A percentile compares a stretch with the other conserved stretches of the same genome.
phyloP scores from a whole-genome alignment of 768 basidiomycete genomes.

The Boletales sp. region DNA sequence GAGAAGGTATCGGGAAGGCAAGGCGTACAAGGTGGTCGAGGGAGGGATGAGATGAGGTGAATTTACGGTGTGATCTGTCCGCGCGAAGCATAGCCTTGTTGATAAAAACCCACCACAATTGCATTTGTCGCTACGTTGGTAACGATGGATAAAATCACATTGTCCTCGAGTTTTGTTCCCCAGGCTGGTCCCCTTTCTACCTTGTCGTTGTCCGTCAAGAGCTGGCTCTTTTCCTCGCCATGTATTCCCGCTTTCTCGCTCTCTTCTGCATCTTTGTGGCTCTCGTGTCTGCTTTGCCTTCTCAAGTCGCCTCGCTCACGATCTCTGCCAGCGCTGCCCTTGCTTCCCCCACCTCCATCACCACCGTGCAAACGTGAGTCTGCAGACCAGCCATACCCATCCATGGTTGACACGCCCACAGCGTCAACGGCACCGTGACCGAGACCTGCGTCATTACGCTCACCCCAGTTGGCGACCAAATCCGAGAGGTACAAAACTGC shows the following conservation, averaged over 20 bases:
- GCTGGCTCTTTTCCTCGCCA: conserved; percentile 35
- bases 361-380: conserved; percentile 42
- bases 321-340: conserved; percentile 18
- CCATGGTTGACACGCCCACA: conserved; percentile 18
- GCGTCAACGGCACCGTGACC: conserved; percentile 47
- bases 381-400: too few relatives aligned
- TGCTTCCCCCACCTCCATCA: conserved; percentile 33
- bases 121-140: neutral
- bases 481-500: conserved; percentile 54
- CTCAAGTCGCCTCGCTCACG: conserved; percentile 20
- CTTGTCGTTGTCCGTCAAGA: conserved; percentile 20
- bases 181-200: conserved; percentile 8
- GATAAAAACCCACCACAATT: too few relatives aligned
- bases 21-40: conserved; percentile 84
- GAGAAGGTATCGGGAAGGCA: conserved; percentile 57
- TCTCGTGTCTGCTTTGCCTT: conserved; percentile 28
- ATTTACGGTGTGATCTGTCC: neutral
- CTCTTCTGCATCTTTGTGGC: conserved; percentile 24
- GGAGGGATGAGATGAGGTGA: conserved; percentile 49
- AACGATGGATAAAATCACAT: neutral
- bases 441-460: conserved; percentile 60
- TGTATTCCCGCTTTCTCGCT: conserved; percentile 18
- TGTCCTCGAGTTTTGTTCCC: neutral
- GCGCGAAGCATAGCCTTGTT: neutral
- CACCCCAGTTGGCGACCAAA: conserved; percentile 49